These are phyloP conservation scores for Prunus salicina DNA, from an alignment of 306 rosid species.

Conservation along the genomic window DNA sequence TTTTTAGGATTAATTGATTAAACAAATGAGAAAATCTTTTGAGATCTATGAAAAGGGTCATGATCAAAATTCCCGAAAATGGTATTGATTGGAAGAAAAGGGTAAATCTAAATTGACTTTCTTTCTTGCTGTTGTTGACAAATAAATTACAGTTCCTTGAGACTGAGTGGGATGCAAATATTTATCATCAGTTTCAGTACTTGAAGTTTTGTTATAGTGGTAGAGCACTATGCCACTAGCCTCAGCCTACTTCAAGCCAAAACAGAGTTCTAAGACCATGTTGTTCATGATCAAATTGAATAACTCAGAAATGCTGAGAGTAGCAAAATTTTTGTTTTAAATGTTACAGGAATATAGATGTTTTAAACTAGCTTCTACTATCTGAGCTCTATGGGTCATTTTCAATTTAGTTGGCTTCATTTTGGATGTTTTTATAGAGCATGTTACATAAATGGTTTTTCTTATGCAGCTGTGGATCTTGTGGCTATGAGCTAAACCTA, in stretches of 20 bases:
- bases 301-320: neutral
- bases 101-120: neutral
- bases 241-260: neutral
- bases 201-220: neutral
- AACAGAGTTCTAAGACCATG: neutral
- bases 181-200: neutral
- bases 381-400: neutral
- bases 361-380: neutral
- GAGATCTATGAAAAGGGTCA: neutral
- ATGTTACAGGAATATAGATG: neutral
- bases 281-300: neutral
- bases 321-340: neutral
- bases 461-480: conserved; percentile 74
- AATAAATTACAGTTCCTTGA: neutral
- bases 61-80: neutral
- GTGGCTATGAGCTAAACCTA: conserved; percentile 84
- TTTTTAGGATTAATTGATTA: neutral
- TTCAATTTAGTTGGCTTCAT: neutral
- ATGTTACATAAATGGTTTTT: neutral
- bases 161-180: neutral
- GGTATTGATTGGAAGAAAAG: neutral
- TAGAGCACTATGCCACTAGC: neutral
- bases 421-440: neutral
- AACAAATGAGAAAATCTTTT: neutral
- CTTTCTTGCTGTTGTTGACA: neutral